Evolutionary conservation across 306 rosid genomes (phyloP).

Genomic region (Rosa rugosa): DNA sequence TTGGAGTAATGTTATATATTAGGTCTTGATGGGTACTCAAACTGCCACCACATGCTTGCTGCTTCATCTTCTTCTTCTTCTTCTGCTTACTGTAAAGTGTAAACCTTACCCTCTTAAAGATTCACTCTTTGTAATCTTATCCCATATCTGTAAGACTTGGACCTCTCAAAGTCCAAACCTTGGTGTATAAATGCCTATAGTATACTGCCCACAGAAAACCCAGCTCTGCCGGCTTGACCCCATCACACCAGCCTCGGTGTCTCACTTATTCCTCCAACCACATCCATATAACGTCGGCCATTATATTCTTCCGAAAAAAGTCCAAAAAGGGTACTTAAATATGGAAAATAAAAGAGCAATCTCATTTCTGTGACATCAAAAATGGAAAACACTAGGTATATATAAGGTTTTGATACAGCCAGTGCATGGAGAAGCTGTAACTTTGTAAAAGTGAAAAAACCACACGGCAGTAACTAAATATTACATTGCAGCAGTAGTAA

Average conservation of each 20-base stretch:
- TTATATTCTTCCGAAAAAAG: background rate
- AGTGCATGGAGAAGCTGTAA: background rate
- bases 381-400: background rate
- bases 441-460: background rate
- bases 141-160: constrained; percentile 1
- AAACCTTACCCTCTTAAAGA: constrained; percentile 17
- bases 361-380: constrained; percentile 7
- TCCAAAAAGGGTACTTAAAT: background rate
- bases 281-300: constrained; percentile 5
- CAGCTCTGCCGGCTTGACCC: background rate
- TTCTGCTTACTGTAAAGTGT: constrained; percentile 6
- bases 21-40: constrained; percentile 34
- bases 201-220: constrained; percentile 5
- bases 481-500: background rate
- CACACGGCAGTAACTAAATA: constrained; percentile 1
- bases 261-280: background rate
- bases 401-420: background rate
- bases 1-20: background rate
- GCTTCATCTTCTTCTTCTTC: constrained; percentile 20
- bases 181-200: background rate
- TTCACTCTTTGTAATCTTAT: background rate
- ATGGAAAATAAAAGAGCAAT: background rate
- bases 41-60: constrained; percentile 38
- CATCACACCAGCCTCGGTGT: background rate
- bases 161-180: background rate